Percentiles rank a stretch among this genome's conserved stretches.
phyloP scores from a whole-genome alignment of 495 filamentous ascomycete species.

The Oleoguttula mirabilis region DNA sequence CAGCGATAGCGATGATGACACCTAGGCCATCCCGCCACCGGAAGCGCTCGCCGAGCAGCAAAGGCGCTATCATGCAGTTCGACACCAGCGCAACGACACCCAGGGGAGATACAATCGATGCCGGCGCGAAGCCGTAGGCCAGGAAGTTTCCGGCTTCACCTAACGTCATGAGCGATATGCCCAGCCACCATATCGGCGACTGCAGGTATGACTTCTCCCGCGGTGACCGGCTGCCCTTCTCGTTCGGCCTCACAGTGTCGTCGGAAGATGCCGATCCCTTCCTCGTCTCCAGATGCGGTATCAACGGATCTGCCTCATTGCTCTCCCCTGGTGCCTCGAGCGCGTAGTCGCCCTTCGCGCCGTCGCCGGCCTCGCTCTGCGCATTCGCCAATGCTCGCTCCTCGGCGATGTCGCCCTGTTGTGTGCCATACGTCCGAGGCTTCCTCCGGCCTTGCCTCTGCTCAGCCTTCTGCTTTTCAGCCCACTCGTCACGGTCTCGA shows the following conservation, averaged over 20 bases:
- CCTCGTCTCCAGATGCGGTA: constrained; percentile 28
- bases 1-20: constrained; percentile 68
- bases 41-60: constrained; percentile 82
- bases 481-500: constrained; percentile 35
- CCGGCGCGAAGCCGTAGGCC: constrained; percentile 96
- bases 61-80: constrained; percentile 90
- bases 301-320: constrained; percentile 21
- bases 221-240: constrained; percentile 23
- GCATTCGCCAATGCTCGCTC: constrained; percentile 21
- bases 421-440: constrained; percentile 27
- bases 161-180: constrained; percentile 80
- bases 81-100: constrained; percentile 91
- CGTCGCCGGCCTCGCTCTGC: constrained; percentile 8
- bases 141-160: constrained; percentile 94
- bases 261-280: constrained; percentile 1
- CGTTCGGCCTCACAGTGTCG: constrained; percentile 2
- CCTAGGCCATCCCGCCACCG: constrained; percentile 77
- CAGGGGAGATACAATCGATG: constrained; percentile 91
- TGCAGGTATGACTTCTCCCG: constrained; percentile 57
- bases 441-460: constrained; percentile 8
- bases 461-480: constrained; percentile 25
- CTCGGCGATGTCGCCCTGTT: constrained; percentile 20
- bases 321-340: constrained; percentile 7
- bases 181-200: constrained; percentile 92
- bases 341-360: constrained; percentile 10